Base-by-base conservation (phyloP, 2,329 filamentous ascomycete genomes). In the Blastomyces parvus region DNA sequence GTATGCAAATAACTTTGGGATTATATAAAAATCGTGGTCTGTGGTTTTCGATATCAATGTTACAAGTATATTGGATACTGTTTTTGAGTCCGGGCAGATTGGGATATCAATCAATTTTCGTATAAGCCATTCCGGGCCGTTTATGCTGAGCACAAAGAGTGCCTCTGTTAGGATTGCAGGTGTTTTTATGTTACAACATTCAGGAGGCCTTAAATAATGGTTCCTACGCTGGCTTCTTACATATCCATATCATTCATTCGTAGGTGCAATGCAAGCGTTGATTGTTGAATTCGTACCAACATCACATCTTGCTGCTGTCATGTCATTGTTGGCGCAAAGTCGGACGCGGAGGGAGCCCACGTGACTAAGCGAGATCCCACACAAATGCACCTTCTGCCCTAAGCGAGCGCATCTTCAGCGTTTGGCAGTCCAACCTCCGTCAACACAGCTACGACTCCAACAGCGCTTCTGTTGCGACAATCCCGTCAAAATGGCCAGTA, bases 401-500 rank as follows among this genome's bases (percentile, higher is more conserved):
- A 61, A 61, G 60, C 59, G 58, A 66, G 57, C 58, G 59, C 61
- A 56, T 60, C 58, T 65, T 56, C 65, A 50, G 56, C 40, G 8
- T 30, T 48, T 62, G 60, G 30, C 42, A 68, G 68, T 72, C 66
- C 69, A 67, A 72, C 71, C 73, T 72, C 72, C 72, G 69, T 70
- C 74, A 72, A 70, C 70, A 69, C 73, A 69, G 67, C 69, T 69
- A 71, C 68, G 69, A 68, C 71, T 71, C 72, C 74, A 76, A 73
- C 71, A 71, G 70, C 68, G 67, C 67, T 70, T 59, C 63, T 57
- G 72, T 72, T 70, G 72, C 72, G 74, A 77, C 72, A 73, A 74
- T 71, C 61, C 72, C 75, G 74, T 74, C 75, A 78, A 78, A 76
- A 78, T 78, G 76, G 76, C 76, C 74, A 78, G 76, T 78, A 77